Percentiles rank a stretch among this genome's conserved stretches.
These are phyloP conservation scores for Sclerotinia subarctica DNA, from an alignment of 2,329 filamentous ascomycete genomes.

Conservation along the genomic window DNA sequence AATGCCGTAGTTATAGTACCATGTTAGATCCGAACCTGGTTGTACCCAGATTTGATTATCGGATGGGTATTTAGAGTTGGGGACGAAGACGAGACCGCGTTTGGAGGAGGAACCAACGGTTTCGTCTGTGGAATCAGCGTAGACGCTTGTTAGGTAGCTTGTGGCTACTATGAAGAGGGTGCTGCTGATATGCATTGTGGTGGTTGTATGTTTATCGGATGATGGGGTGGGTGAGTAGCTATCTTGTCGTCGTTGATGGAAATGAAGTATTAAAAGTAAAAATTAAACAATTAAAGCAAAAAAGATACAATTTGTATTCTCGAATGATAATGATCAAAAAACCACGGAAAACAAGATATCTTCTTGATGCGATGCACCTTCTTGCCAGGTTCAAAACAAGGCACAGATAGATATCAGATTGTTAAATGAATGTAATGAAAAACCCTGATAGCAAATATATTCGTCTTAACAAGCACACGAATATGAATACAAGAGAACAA, in stretches of 20 bases:
- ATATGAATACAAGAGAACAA: not conserved
- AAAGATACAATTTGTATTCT: not conserved
- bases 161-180: constrained; percentile 15
- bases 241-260: not conserved
- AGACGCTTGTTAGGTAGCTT: constrained; percentile 13
- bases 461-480: not conserved
- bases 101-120: constrained; percentile 47
- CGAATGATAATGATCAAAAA: not conserved
- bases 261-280: not conserved
- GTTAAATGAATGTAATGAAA: constrained; percentile 6
- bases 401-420: not conserved
- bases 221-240: not conserved
- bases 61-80: constrained; percentile 49
- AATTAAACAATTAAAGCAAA: not conserved
- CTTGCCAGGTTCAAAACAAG: constrained; percentile 17
- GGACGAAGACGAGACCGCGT: constrained; percentile 70
- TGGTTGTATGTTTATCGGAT: not conserved
- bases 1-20: constrained; percentile 80
- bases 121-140: not conserved
- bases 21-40: constrained; percentile 59
- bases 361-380: constrained; percentile 9
- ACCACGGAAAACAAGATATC: not conserved
- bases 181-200: constrained; percentile 23
- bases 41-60: constrained; percentile 67
- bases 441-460: not conserved